Base-by-base conservation (phyloP, 2,329 filamentous ascomycete species). In the Remersonia thermophila region DNA sequence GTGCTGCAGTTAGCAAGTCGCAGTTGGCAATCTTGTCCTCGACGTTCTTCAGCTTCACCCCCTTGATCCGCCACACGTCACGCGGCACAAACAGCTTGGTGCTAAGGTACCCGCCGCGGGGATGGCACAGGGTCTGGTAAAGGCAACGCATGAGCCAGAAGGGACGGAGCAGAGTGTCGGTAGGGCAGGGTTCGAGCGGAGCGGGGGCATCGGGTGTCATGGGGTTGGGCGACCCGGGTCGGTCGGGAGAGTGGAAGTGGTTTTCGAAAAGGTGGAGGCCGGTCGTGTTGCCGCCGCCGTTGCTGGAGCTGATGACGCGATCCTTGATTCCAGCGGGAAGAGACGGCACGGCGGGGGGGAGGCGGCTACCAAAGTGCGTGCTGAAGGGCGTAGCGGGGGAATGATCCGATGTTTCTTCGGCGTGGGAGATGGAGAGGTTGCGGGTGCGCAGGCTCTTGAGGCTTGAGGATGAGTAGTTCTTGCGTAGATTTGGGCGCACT, bases 131-230 rank as follows among this genome's bases (percentile, higher is more conserved):
- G 0, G 87, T 94, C 55, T 95, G 85, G 54, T 91, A 93, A 17
- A 98, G 69, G 43, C 83, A 87, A 37, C 91, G 78, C 84, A 98
- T 94, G 30, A 98, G 67, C 91, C 91, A 98, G 58, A 95, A 98
- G 2, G 91, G 93, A 14, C 91, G 78, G n/a, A 96, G 68, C 50
- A 95, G 70, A 41, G 80, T 79, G 28, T 93, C 85, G 26, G 81
- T 83, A 1, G 91, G 91, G 54, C 93, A 98, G 3, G 91, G 83
- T 53, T 98, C 91, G 4, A 98, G 69, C 0, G 85, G 75, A 15
- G 80, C 70, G 10, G 87, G 87, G 1, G 77, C 72, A 46, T 85
- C 77, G 0, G 64, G 52, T 10, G 67, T 64, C n/a, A 71, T 55
- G 3, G 69, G 64, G 38, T 80, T 78, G 3, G 79, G 74, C n/a